Percentiles rank a stretch among this genome's conserved stretches.
Conservation (phyloP, 1,284 basidiomycete species). For the Ganoderma boninense region DNA sequence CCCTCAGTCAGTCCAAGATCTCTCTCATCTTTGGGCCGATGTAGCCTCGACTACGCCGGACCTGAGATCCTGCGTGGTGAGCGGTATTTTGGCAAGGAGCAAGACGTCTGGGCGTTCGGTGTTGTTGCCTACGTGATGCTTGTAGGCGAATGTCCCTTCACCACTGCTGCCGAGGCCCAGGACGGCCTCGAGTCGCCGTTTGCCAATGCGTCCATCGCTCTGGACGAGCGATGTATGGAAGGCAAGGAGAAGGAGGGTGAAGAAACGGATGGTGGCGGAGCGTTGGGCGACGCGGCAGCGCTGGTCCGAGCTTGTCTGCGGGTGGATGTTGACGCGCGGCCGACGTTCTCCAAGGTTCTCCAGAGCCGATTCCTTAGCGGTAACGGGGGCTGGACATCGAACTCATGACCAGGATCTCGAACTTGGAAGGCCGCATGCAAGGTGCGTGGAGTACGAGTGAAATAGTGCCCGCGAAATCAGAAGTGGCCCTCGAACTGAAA, state of each 20-base stretch:
- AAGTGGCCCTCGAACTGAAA: slow-evolving; percentile 26
- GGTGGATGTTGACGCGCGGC: slow-evolving; percentile 74
- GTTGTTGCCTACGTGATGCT: slow-evolving; percentile 97
- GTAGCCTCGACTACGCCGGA: slow-evolving; percentile 94
- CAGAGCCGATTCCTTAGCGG: slow-evolving; percentile 83
- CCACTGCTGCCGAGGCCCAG: slow-evolving; percentile 85
- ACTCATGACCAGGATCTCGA: slow-evolving; percentile 28
- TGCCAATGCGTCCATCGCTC: slow-evolving; percentile 71
- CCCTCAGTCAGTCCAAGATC: slow-evolving; percentile 23
- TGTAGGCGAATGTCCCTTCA: slow-evolving; percentile 95
- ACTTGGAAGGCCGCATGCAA: slow-evolving; percentile 26
- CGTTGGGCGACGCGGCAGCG: slow-evolving; percentile 80
- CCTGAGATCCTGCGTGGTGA: slow-evolving; percentile 97
- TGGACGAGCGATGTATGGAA: slow-evolving; percentile 81
- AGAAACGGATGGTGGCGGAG: slow-evolving; percentile 83
- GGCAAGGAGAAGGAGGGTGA: slow-evolving; percentile 74
- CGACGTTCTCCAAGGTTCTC: slow-evolving; percentile 85
- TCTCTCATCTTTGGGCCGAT: slow-evolving; percentile 24
- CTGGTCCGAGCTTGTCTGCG: slow-evolving; percentile 84
- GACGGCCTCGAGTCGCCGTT: slow-evolving; percentile 81
- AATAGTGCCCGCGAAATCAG: slow-evolving; percentile 26
- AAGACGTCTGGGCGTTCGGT: slow-evolving; percentile 99
- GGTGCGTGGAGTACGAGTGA: slow-evolving; percentile 32
- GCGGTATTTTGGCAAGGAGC: slow-evolving; percentile 94
- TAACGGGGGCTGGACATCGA: slow-evolving; percentile 64